phyloP scores from a whole-genome alignment of 331 rosid genomes.

The Saraca asoca region DNA sequence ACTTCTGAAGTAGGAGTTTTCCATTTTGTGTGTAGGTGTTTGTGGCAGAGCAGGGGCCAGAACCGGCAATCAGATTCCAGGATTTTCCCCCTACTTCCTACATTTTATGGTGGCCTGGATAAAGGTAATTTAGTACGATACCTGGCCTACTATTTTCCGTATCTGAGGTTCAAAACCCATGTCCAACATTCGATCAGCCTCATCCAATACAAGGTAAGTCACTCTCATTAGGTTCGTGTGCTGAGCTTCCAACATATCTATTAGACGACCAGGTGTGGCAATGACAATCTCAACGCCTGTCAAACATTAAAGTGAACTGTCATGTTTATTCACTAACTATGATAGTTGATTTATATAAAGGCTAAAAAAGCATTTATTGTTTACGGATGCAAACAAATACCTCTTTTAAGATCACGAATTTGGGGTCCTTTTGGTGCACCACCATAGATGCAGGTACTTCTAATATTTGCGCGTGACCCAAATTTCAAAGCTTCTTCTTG shows the following conservation, averaged over 20 bases:
- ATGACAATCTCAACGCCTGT: conserved; percentile 91
- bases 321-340: conserved; percentile 12
- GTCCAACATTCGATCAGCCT: conserved; percentile 98
- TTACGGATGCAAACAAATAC: conserved; percentile 38
- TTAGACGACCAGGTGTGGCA: conserved; percentile 96
- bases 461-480: conserved; percentile 55
- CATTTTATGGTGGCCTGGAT: neutral
- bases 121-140: conserved; percentile 34
- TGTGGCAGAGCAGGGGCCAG: no score
- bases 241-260: conserved; percentile 97
- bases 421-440: conserved; percentile 99
- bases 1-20: no score
- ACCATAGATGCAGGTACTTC: conserved; percentile 89
- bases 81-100: neutral
- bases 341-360: neutral
- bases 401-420: conserved; percentile 87
- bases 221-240: conserved; percentile 88
- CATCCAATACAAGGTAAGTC: conserved; percentile 91
- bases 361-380: conserved; percentile 1
- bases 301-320: conserved; percentile 33
- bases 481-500: conserved; percentile 87
- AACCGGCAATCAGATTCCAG: neutral
- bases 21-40: no score
- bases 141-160: conserved; percentile 82
- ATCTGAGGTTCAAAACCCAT: conserved; percentile 99